A percentile compares a stretch with the other conserved stretches of the same genome.
Conservation (phyloP, 345 rosid species). For the Combretum micranthum region DNA sequence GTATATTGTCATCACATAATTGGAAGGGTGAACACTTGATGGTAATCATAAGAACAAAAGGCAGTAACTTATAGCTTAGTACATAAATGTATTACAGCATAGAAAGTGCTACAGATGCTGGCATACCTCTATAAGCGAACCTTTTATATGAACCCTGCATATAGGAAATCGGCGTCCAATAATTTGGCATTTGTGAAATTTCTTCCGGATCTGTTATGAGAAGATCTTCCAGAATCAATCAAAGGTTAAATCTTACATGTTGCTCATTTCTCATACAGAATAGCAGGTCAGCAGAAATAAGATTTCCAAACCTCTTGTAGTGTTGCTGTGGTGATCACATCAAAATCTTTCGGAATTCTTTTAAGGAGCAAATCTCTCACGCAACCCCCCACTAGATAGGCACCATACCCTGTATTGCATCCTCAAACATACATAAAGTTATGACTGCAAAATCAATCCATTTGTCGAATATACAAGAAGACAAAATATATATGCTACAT, state of each 20-base stretch:
- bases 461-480: no score
- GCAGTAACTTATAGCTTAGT: background rate
- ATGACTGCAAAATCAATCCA: background rate
- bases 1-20: slow-evolving; percentile 2
- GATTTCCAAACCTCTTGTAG: slow-evolving; percentile 51
- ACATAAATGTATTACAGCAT: background rate
- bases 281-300: background rate
- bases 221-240: slow-evolving; percentile 11
- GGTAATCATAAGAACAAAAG: slow-evolving; percentile 1
- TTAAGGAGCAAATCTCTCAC: slow-evolving; percentile 82
- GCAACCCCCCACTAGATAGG: slow-evolving; percentile 93
- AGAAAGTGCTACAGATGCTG: background rate
- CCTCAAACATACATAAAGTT: slow-evolving; percentile 1
- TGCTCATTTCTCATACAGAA: background rate
- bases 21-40: slow-evolving; percentile 7
- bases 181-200: slow-evolving; percentile 44
- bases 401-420: slow-evolving; percentile 51
- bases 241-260: background rate
- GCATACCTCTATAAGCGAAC: slow-evolving; percentile 64
- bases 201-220: slow-evolving; percentile 36
- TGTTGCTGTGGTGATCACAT: slow-evolving; percentile 82
- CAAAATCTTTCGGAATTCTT: slow-evolving; percentile 83
- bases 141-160: slow-evolving; percentile 57
- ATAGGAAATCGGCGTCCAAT: slow-evolving; percentile 79
- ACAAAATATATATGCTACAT: no score